Evolutionary conservation across 306 rosid species (phyloP), one percentile per base, ranked within the genome.

Genomic region (Glycine latifolia): DNA sequence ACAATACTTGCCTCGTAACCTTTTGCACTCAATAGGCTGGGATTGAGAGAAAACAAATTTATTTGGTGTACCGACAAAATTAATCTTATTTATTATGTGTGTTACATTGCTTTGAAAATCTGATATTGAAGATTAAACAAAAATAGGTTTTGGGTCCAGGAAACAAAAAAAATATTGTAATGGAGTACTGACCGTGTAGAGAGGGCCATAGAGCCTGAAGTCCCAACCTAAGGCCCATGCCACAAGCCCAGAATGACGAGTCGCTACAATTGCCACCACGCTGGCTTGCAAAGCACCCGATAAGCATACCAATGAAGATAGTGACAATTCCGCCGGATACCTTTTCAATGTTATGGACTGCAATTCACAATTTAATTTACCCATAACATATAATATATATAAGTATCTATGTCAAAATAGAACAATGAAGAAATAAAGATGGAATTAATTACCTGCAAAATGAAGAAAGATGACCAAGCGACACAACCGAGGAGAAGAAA

Each of bases 171-270:
- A 0, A 26, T 33, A 33, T 6, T n/a, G 31, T 3, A 55, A 20
- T 9, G 13, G 67, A 60, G 44, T 5, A 78, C 71, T 13, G 2
- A 93, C 97, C 83, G 90, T 67, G 73, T 90, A 91, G 7, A 93
- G 87, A 49, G 94, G 92, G 8, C 89, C 93, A 0, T 73, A 87
- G 14, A 93, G 91, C 79, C 87, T 85, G 10, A 87, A 78, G 84
- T 92, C 89, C 88, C 91, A 92, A 10, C 92, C 95, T 4, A 89
- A 53, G 0, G 85, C 87, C 97, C 97, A 91, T 0, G 89, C 80
- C 0, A 16, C 46, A 5, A 78, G 35, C 9, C 87, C 79, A 17
- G 91, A 39, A 53, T 61, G 87, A 59, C 68, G 93, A 70, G 87
- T 94, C 0, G 86, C 79, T 3, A 83, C 86, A 1, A 89, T 9